Conservation (phyloP, 106 monocot species). For the Platanthera guangdongensis region DNA sequence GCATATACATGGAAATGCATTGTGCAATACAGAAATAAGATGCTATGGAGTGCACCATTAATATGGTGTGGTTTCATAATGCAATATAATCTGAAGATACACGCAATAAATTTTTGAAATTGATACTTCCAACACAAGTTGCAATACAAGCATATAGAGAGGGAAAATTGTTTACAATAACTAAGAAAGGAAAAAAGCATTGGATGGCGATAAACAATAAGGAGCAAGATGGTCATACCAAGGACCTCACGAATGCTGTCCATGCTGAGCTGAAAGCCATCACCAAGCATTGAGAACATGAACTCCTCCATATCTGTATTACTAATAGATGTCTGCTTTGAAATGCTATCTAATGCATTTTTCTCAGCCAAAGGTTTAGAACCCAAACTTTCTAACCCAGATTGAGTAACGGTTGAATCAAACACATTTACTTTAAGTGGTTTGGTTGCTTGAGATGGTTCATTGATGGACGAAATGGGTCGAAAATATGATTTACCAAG, state of each 20-base stretch:
- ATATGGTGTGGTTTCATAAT: not conserved
- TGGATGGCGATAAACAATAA: not conserved
- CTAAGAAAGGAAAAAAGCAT: not conserved
- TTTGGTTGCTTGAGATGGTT: slow-evolving; percentile 25
- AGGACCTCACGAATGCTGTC: slow-evolving; percentile 51
- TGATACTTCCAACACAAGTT: not conserved
- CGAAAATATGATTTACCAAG: slow-evolving; percentile 44
- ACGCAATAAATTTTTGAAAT: not conserved
- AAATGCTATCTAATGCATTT: not conserved
- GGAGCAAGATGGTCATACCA: slow-evolving; percentile 24
- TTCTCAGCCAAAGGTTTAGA: not conserved
- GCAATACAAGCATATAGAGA: not conserved
- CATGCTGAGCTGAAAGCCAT: slow-evolving; percentile 73
- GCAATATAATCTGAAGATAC: not conserved
- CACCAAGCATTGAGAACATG: slow-evolving; percentile 73
- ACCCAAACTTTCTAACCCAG: not conserved
- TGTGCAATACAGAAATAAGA: not conserved
- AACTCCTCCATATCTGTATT: slow-evolving; percentile 54
- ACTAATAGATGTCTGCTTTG: slow-evolving; percentile 10
- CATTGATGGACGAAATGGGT: slow-evolving; percentile 13
- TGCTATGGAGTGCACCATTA: not conserved
- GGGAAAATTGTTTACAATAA: not conserved
- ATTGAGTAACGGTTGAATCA: slow-evolving; percentile 12
- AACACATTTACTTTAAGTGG: slow-evolving; percentile 30
- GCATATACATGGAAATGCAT: no score